phyloP scores from a whole-genome alignment of 345 rosid genomes.

The Eucalyptus dawsonii region DNA sequence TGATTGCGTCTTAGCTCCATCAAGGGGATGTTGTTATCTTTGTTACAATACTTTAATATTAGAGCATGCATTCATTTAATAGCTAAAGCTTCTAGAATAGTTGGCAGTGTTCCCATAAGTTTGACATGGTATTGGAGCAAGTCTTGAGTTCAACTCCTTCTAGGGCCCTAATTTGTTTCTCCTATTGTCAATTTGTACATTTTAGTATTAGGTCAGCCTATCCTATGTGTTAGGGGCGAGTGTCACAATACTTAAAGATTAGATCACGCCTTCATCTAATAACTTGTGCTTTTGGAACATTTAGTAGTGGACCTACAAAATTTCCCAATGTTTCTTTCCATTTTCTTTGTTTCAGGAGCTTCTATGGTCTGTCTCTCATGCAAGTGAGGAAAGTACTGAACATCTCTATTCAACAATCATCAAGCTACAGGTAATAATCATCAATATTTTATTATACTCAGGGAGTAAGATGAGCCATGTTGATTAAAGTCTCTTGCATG shows the following conservation, averaged over 20 bases:
- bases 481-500: not conserved
- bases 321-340: not conserved
- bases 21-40: not conserved
- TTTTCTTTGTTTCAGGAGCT: constrained; percentile 47
- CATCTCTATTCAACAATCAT: constrained; percentile 65
- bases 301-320: not conserved
- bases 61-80: not conserved
- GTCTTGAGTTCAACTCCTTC: not conserved
- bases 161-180: not conserved
- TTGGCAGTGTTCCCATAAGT: not conserved
- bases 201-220: not conserved
- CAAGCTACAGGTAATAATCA: constrained; percentile 64
- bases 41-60: not conserved
- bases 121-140: not conserved
- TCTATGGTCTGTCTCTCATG: constrained; percentile 54
- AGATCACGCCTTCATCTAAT: not conserved
- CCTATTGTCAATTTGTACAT: not conserved
- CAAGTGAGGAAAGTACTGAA: constrained; percentile 88
- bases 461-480: not conserved
- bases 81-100: not conserved
- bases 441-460: not conserved
- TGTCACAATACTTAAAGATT: not conserved
- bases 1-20: not conserved
- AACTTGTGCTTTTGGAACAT: not conserved
- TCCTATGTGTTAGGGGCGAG: not conserved